Conservation (phyloP, 345 rosid genomes). For the Erysimum cheiranthoides region DNA sequence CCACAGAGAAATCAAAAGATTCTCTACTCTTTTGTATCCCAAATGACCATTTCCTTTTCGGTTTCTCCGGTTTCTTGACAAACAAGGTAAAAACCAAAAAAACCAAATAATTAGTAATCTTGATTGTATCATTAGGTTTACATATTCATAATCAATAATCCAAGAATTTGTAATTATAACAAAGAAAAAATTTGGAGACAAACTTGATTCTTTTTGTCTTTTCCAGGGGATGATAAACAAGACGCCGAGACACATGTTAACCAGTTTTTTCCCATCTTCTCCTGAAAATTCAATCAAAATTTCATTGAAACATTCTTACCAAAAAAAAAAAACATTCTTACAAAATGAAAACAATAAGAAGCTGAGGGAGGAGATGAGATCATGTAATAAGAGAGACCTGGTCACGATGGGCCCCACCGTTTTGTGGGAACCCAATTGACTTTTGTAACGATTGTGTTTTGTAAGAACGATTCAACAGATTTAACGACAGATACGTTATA, state of each 20-base stretch:
- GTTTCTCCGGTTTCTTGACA: slow-evolving; percentile 42
- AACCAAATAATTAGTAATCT: slow-evolving; percentile 11
- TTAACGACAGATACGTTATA: slow-evolving; percentile 34
- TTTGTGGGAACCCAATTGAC: slow-evolving; percentile 47
- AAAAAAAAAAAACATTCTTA: slow-evolving; percentile 22
- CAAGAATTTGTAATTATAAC: background rate
- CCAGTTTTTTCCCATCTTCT: slow-evolving; percentile 42
- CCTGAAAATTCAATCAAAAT: slow-evolving; percentile 38
- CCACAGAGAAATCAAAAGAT: slow-evolving; percentile 30
- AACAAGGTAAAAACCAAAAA: slow-evolving; percentile 12
- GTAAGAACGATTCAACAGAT: slow-evolving; percentile 44
- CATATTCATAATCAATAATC: background rate
- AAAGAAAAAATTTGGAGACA: background rate
- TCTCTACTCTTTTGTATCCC: slow-evolving; percentile 41
- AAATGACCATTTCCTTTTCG: slow-evolving; percentile 38
- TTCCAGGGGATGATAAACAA: slow-evolving; percentile 38
- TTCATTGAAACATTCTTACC: slow-evolving; percentile 28
- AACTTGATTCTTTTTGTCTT: slow-evolving; percentile 42
- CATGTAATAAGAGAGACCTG: slow-evolving; percentile 28
- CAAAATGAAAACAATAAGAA: background rate
- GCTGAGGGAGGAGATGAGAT: background rate
- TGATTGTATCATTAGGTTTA: slow-evolving; percentile 16
- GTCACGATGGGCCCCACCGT: slow-evolving; percentile 43
- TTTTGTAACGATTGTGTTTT: slow-evolving; percentile 38
- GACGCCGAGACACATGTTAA: slow-evolving; percentile 34